Conservation (phyloP, 805 yeast species). For the Cephaloascus fragrans region DNA sequence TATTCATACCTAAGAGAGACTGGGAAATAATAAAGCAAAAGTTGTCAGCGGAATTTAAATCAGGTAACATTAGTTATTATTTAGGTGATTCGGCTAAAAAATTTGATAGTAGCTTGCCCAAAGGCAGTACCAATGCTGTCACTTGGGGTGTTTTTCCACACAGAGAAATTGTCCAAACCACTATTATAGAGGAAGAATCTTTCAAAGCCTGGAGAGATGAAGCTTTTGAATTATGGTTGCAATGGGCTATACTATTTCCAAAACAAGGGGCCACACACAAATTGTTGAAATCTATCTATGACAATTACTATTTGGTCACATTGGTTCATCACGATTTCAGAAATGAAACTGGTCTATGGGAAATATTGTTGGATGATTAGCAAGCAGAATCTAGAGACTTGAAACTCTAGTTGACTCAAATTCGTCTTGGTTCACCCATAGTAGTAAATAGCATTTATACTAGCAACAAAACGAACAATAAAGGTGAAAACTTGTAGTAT, state of each 20-base stretch:
- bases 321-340: slow-evolving; percentile 79
- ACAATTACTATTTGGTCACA: slow-evolving; percentile 68
- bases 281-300: slow-evolving; percentile 51
- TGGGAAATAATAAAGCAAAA: slow-evolving; percentile 59
- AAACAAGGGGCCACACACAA: slow-evolving; percentile 43
- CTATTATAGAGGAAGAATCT: slow-evolving; percentile 85
- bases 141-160: slow-evolving; percentile 98
- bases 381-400: too few relatives aligned
- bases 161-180: slow-evolving; percentile 83
- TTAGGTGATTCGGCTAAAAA: slow-evolving; percentile 53
- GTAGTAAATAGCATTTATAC: too few relatives aligned
- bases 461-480: too few relatives aligned
- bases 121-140: slow-evolving; percentile 63
- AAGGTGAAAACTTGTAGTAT: too few relatives aligned
- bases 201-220: slow-evolving; percentile 96
- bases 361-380: slow-evolving; percentile 32
- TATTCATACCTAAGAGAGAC: slow-evolving; percentile 62
- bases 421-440: too few relatives aligned
- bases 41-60: slow-evolving; percentile 24
- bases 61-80: slow-evolving; percentile 60
- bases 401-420: too few relatives aligned
- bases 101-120: slow-evolving; percentile 51
- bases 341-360: slow-evolving; percentile 72
- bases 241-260: slow-evolving; percentile 82
- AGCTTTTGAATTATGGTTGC: slow-evolving; percentile 82